These are phyloP conservation scores for Daldinia vernicosa DNA, from an alignment of 495 filamentous ascomycete genomes.

Conservation along the genomic window DNA sequence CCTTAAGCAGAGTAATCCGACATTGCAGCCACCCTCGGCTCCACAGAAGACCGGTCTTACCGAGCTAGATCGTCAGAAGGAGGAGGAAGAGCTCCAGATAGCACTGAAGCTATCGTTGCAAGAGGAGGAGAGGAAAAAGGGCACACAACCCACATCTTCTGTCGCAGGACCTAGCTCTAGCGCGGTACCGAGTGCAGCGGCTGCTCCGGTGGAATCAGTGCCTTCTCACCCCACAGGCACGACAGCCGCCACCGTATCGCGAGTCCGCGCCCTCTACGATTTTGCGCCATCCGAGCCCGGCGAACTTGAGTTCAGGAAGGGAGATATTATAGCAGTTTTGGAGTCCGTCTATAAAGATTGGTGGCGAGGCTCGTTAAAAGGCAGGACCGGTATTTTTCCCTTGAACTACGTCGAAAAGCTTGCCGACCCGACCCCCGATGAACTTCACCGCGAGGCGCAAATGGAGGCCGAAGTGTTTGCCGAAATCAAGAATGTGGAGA, in stretches of 20 bases:
- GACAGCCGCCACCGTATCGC: slow-evolving; percentile 95
- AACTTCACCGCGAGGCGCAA: slow-evolving; percentile 92
- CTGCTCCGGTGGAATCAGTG: slow-evolving; percentile 45
- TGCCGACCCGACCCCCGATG: slow-evolving; percentile 90
- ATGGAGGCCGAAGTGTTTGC: slow-evolving; percentile 99
- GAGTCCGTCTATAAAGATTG: slow-evolving; percentile 99
- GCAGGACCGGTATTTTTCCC: slow-evolving; percentile 97
- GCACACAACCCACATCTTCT: slow-evolving; percentile 33
- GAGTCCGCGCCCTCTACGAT: slow-evolving; percentile 92
- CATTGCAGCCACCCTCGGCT: slow-evolving; percentile 89
- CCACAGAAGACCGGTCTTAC: slow-evolving; percentile 92
- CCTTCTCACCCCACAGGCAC: slow-evolving; percentile 65
- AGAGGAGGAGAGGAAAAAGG: slow-evolving; percentile 71
- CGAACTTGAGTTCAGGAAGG: slow-evolving; percentile 95
- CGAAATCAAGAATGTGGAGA: slow-evolving; percentile 98
- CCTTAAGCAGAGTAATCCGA: slow-evolving; percentile 86
- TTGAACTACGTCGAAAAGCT: slow-evolving; percentile 99
- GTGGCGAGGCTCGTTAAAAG: slow-evolving; percentile 96
- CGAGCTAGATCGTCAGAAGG: slow-evolving; percentile 88
- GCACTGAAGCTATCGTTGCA: slow-evolving; percentile 90
- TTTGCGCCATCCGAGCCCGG: slow-evolving; percentile 93
- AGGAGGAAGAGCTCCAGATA: slow-evolving; percentile 98
- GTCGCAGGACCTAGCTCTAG: slow-evolving; percentile 48
- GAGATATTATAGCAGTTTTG: slow-evolving; percentile 95
- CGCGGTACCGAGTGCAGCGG: slow-evolving; percentile 36